These are phyloP conservation scores for Diaporthe citri DNA, from an alignment of 2,329 filamentous ascomycete genomes.

Conservation along the genomic window DNA sequence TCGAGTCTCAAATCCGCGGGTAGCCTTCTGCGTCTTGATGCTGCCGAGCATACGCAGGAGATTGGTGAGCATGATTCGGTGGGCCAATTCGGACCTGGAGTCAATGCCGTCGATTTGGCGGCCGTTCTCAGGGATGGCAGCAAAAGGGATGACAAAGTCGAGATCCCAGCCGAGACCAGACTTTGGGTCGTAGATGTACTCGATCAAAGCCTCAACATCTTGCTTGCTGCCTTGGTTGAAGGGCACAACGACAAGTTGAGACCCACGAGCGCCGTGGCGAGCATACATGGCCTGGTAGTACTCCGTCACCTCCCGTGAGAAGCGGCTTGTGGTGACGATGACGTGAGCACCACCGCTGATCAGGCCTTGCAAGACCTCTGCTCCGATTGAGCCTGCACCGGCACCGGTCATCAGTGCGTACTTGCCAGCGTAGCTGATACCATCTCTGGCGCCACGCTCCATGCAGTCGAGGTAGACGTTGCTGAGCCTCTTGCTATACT, in stretches of 20 bases:
- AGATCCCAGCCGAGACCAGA: slow-evolving; percentile 98
- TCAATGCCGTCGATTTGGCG: slow-evolving; percentile 97
- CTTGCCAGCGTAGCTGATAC: slow-evolving; percentile 94
- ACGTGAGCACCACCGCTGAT: slow-evolving; percentile 98
- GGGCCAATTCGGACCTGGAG: slow-evolving; percentile 96
- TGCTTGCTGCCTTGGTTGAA: slow-evolving; percentile 99
- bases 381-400: slow-evolving; percentile 96
- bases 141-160: slow-evolving; percentile 95
- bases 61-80: slow-evolving; percentile 99
- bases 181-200: slow-evolving; percentile 98
- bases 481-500: slow-evolving; percentile 99
- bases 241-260: slow-evolving; percentile 96
- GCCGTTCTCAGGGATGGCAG: slow-evolving; percentile 96
- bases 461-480: slow-evolving; percentile 92
- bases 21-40: slow-evolving; percentile 91
- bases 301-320: slow-evolving; percentile 96
- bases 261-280: slow-evolving; percentile 91
- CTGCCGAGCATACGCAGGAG: slow-evolving; percentile 89
- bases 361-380: slow-evolving; percentile 94
- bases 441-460: slow-evolving; percentile 86
- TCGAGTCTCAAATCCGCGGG: slow-evolving; percentile 91
- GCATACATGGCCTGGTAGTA: slow-evolving; percentile 99
- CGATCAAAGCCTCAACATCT: slow-evolving; percentile 91
- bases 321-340: slow-evolving; percentile 94
- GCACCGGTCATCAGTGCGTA: slow-evolving; percentile 98